These are phyloP conservation scores for Melanomma pulvis-pyrius DNA, from an alignment of 495 filamentous ascomycete genomes.

Conservation along the genomic window DNA sequence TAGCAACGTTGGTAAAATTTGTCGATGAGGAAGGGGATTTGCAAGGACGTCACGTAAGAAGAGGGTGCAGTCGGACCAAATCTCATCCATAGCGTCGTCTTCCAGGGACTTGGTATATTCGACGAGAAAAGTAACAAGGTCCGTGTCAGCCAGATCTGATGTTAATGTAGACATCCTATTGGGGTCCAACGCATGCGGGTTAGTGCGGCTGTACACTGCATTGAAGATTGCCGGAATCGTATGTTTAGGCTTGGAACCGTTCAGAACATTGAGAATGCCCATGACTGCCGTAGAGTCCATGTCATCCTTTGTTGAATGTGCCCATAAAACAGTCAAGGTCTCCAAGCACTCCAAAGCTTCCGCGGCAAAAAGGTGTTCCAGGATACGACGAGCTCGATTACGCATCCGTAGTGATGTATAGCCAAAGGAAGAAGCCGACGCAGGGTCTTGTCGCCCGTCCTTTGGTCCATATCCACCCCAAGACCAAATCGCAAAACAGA, in stretches of 20 bases:
- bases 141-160: slow-evolving; percentile 75
- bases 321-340: slow-evolving; percentile 84
- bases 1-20: slow-evolving; percentile 82
- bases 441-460: slow-evolving; percentile 60
- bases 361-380: slow-evolving; percentile 91
- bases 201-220: slow-evolving; percentile 91
- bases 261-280: slow-evolving; percentile 84
- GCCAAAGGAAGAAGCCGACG: slow-evolving; percentile 79
- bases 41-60: slow-evolving; percentile 88
- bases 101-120: slow-evolving; percentile 88
- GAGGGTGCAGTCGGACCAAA: slow-evolving; percentile 91
- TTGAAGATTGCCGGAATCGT: slow-evolving; percentile 97
- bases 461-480: slow-evolving; percentile 74
- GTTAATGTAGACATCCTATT: slow-evolving; percentile 83
- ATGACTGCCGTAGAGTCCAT: slow-evolving; percentile 60
- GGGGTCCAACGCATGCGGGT: slow-evolving; percentile 76
- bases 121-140: slow-evolving; percentile 83
- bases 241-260: slow-evolving; percentile 87
- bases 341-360: slow-evolving; percentile 96
- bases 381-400: slow-evolving; percentile 79
- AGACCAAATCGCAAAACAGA: slow-evolving; percentile 92
- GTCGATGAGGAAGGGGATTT: slow-evolving; percentile 93
- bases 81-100: slow-evolving; percentile 99
- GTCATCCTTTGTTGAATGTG: slow-evolving; percentile 44
- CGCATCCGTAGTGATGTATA: slow-evolving; percentile 88